Percentiles rank a stretch among this genome's conserved stretches.
Conservation (phyloP, 129 eudicot genomes). For the Lactuca saligna region DNA sequence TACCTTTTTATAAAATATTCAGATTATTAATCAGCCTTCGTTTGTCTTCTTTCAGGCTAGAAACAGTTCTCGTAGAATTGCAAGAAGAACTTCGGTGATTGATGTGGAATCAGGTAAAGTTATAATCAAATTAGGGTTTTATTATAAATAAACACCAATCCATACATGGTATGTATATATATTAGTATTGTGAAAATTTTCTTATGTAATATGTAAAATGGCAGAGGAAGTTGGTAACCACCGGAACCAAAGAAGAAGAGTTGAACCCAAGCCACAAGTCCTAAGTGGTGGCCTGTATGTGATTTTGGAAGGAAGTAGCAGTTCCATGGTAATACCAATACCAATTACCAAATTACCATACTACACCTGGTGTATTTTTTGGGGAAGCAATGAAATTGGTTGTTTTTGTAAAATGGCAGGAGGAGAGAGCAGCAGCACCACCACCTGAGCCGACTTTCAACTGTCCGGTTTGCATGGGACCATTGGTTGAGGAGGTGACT, state of each 20-base stretch:
- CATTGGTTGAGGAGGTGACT: constrained; percentile 41
- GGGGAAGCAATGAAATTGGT: background rate
- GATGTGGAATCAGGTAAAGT: constrained; percentile 56
- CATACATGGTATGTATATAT: background rate
- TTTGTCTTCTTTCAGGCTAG: constrained; percentile 37
- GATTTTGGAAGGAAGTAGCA: background rate
- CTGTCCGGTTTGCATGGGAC: constrained; percentile 58
- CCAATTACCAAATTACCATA: background rate
- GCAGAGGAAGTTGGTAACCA: constrained; percentile 4
- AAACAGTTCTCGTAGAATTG: constrained; percentile 44
- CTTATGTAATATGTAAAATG: background rate
- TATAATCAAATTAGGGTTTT: too few relatives aligned
- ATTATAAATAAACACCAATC: too few relatives aligned
- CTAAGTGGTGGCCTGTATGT: background rate
- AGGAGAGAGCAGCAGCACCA: background rate
- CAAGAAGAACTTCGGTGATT: constrained; percentile 32
- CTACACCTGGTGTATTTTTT: background rate
- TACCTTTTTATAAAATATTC: background rate
- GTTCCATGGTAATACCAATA: constrained; percentile 11
- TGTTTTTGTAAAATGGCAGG: constrained; percentile 13
- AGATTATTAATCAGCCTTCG: background rate
- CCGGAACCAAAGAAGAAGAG: constrained; percentile 14
- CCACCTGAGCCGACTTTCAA: constrained; percentile 30
- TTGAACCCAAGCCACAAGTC: background rate
- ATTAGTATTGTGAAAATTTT: background rate